phyloP scores from a whole-genome alignment of 1,284 basidiomycete species.

The Termitomyces sp. region DNA sequence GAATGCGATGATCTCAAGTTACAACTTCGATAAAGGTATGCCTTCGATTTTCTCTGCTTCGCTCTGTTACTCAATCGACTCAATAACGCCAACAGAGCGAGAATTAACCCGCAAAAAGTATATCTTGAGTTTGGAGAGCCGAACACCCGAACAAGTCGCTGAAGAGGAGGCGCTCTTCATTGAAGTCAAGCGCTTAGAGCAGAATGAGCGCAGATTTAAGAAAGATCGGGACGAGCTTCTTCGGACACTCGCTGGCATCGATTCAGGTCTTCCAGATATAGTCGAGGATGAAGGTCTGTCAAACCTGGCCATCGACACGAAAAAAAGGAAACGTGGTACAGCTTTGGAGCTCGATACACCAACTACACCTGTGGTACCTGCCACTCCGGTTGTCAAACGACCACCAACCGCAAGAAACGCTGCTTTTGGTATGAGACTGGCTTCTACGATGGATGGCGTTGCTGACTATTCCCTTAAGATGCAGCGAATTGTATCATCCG shows the following conservation, averaged over 20 bases:
- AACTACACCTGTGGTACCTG: slow-evolving; percentile 44
- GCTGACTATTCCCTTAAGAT: slow-evolving; percentile 39
- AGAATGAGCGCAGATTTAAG: slow-evolving; percentile 86
- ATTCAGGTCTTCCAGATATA: slow-evolving; percentile 76
- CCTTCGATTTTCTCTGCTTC: not conserved
- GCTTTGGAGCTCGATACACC: slow-evolving; percentile 57
- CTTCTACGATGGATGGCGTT: not conserved
- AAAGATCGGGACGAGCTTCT: slow-evolving; percentile 89
- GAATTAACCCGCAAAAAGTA: slow-evolving; percentile 90
- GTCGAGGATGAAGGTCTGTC: slow-evolving; percentile 58
- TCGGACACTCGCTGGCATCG: slow-evolving; percentile 77
- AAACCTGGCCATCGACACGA: slow-evolving; percentile 38
- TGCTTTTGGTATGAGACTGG: slow-evolving; percentile 45
- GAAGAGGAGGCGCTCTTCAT: slow-evolving; percentile 97
- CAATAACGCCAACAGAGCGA: slow-evolving; percentile 52
- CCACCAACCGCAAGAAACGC: slow-evolving; percentile 51
- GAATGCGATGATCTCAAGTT: slow-evolving; percentile 62
- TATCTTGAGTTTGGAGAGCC: slow-evolving; percentile 77
- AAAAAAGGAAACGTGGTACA: slow-evolving; percentile 42
- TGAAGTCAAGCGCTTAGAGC: slow-evolving; percentile 91
- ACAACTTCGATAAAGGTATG: slow-evolving; percentile 81
- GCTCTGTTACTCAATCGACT: slow-evolving; percentile 2
- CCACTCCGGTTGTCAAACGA: slow-evolving; percentile 42
- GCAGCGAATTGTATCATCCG: slow-evolving; percentile 72
- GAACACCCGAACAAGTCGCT: slow-evolving; percentile 84